These are phyloP conservation scores for Rhamnella rubrinervis DNA, from an alignment of 331 rosid genomes.

Conservation along the genomic window DNA sequence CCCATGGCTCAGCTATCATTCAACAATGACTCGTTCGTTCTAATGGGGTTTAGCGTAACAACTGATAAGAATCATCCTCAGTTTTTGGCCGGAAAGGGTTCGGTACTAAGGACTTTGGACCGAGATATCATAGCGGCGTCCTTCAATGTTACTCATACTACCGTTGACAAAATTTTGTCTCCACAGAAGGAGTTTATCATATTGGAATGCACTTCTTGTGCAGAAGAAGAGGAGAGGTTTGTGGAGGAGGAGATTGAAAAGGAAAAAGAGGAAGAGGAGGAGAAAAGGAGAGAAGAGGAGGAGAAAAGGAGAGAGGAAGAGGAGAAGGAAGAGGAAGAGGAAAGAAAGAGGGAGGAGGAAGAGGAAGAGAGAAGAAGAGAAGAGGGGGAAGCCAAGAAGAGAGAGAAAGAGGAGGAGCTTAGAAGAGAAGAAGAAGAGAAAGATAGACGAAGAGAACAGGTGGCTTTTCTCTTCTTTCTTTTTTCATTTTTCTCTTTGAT, in stretches of 20 bases:
- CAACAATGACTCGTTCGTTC: conserved; percentile 59
- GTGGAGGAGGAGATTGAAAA: conserved; percentile 54
- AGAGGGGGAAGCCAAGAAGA: neutral
- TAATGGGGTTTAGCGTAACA: conserved; percentile 77
- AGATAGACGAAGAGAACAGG: neutral
- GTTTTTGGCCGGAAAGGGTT: conserved; percentile 64
- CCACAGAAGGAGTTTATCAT: conserved; percentile 49
- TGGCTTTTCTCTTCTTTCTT: too few species aligned
- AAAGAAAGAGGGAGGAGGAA: neutral
- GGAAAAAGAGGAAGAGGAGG: conserved; percentile 28
- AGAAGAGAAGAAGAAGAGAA: neutral
- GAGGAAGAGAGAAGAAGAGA: too few species aligned
- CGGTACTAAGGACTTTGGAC: conserved; percentile 55
- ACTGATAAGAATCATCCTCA: conserved; percentile 49
- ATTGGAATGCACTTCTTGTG: conserved; percentile 69
- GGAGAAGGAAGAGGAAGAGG: neutral
- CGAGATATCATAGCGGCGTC: conserved; percentile 57
- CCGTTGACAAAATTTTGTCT: conserved; percentile 47
- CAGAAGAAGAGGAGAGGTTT: conserved; percentile 67
- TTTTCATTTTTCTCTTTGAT: too few species aligned
- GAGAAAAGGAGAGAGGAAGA: neutral
- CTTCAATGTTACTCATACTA: conserved; percentile 47
- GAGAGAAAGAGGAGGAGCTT: neutral
- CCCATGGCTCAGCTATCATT: conserved; percentile 92
- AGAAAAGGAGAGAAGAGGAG: conserved; percentile 9